phyloP scores from a whole-genome alignment of 1,284 basidiomycete genomes.

The Calocybe gambosa region DNA sequence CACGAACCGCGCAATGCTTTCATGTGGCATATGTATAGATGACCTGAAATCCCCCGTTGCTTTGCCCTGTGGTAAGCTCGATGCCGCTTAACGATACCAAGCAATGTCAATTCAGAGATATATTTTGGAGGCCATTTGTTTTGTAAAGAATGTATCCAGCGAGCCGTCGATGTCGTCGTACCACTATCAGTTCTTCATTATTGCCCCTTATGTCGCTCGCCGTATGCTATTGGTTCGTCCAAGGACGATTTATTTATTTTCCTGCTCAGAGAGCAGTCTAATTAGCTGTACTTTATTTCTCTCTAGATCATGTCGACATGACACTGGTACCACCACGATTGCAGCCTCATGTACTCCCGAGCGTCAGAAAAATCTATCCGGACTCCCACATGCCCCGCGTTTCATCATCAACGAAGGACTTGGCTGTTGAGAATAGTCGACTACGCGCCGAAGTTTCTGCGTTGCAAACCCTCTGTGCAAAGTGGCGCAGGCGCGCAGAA shows the following conservation, averaged over 20 bases:
- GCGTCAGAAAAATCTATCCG: constrained; percentile 45
- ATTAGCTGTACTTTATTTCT: constrained; percentile 4
- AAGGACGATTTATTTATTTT: too few species aligned
- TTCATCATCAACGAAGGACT: constrained; percentile 18
- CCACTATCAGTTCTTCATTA: constrained; percentile 40
- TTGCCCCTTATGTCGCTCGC: constrained; percentile 47
- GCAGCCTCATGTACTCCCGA: constrained; percentile 42
- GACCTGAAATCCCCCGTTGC: constrained; percentile 44
- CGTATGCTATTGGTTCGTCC: constrained; percentile 41
- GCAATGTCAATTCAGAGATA: constrained; percentile 1
- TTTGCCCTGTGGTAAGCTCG: constrained; percentile 49
- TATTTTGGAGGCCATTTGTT: constrained; percentile 47
- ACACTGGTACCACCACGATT: constrained; percentile 42
- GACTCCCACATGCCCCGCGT: constrained; percentile 24
- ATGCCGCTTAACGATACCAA: neutral
- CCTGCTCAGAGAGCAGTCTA: too few species aligned
- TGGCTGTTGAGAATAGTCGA: constrained; percentile 35
- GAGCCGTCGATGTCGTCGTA: constrained; percentile 39
- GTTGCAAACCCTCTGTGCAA: constrained; percentile 39
- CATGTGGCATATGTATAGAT: constrained; percentile 51
- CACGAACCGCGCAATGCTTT: constrained; percentile 25
- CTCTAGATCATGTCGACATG: constrained; percentile 39
- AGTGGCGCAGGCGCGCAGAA: constrained; percentile 54
- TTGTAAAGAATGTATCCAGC: constrained; percentile 47
- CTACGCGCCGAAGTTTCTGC: constrained; percentile 46